Evolutionary conservation across 2,329 filamentous ascomycete species (phyloP), one percentile per base, ranked within the genome.

Genomic region (Calonectria pteridis): DNA sequence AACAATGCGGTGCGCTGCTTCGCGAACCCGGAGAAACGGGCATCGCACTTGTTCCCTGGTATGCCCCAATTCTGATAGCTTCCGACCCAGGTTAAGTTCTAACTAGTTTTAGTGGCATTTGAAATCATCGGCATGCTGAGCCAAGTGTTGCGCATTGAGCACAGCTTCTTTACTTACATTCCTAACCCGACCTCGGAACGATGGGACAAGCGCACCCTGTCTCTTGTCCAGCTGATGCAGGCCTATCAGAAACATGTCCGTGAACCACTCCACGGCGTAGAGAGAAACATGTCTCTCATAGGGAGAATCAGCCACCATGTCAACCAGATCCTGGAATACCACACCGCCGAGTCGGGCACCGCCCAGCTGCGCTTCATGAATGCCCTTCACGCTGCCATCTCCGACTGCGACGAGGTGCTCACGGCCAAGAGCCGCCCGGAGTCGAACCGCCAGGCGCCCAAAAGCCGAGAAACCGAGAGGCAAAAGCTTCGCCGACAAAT

Each of bases 101-200:
- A 64, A 82, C 72, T 14, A 3, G 16, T 6, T 23, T 11, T 58
- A 90, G 89, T 92, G 0, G 86, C 88, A 0, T 91, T 91, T 65
- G 90, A 92, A 77, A 85, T 92, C 0, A 79, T 91, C 3, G 90
- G 89, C n/a, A 91, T 92, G 90, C 81, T 91, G 1, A 86, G 86
- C 55, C 85, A 85, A 31, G 86, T 85, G 0, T 83, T 91, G 28
- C 88, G 90, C 67, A 87, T 90, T 28, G 83, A 84, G 7, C 81
- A 87, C 58, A 90, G 84, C 63, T 85, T 84, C 71, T 91, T 89
- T 74, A 88, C 88, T 2, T 87, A 88, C 80, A 84, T 92, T 1
- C 90, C 90, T 0, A 92, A 92, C 73, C 90, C 90, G 0, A 91
- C 90, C 0, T 83, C 85, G 1, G 88, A 89, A 67, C 82, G 81